Base-by-base conservation (phyloP, 2,329 filamentous ascomycete species). In the Tolypocladium ovalisporum region DNA sequence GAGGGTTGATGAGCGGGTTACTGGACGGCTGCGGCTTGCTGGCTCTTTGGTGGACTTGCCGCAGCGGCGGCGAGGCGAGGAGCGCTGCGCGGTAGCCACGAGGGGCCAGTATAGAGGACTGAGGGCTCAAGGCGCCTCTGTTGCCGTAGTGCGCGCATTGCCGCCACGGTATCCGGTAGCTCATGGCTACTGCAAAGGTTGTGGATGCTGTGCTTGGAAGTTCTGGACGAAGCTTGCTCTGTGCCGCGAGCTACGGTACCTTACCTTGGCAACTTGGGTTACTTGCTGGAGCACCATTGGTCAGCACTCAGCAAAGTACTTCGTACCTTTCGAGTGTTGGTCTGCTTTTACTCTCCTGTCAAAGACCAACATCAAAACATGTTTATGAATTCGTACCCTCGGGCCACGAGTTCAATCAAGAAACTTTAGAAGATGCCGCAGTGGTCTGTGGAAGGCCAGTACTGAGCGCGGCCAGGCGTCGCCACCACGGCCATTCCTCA, bases 1-100 rank as follows among this genome's bases (percentile, higher is more conserved):
- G 89, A 0, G 88, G 87, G 73, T 96, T 95, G 63, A 91, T 66
- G 54, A 72, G 67, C 36, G 71, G 63, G 58, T 66, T 75, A 62
- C 63, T 67, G 62, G 60, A 10, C 27, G 40, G 61, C 62, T 61
- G 24, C 61, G 64, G 35, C 62, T 54, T 65, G 52, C 35, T 34
- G 7, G 24, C 35, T 8, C 51, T 55, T 58, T 64, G 64, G 57
- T 69, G 63, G 37, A 64, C 62, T 56, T 55, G 57, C 34, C 68
- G 67, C 52, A 59, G 58, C 13, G 59, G 58, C 13, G 60, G 64
- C 42, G 57, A 56, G 36, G 56, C 44, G 44, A 54, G 34, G 56
- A 49, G 54, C 57, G 54, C 49, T n/a, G 65, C 56, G 22, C 61
- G 58, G 54, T 55, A 54, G 37, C 47, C 17, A 29, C 56, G 54